Evolutionary conservation across 345 rosid genomes (phyloP).

Genomic region (Bretschneidera sinensis): DNA sequence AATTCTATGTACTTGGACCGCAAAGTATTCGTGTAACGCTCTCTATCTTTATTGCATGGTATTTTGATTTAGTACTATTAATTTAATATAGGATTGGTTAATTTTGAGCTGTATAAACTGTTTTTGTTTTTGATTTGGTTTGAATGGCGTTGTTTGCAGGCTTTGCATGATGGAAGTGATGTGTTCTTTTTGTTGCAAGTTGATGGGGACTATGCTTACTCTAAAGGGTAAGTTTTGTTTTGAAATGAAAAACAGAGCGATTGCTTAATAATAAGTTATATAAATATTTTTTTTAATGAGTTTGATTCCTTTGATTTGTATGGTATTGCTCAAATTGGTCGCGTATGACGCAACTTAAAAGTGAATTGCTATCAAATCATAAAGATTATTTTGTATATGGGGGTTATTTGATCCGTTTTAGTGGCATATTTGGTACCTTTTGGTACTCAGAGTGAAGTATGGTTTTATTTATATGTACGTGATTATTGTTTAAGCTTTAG

Average conservation of each 20-base stretch:
- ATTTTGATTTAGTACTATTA: no score
- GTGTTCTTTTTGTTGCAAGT: constrained; percentile 81
- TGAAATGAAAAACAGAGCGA: no score
- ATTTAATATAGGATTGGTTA: neutral
- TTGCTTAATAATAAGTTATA: no score
- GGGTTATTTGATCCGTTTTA: constrained; percentile 1
- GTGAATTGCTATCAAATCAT: neutral
- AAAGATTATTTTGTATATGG: neutral
- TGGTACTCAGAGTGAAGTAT: no score
- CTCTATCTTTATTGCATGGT: neutral
- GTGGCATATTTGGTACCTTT: neutral
- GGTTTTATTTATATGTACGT: neutral
- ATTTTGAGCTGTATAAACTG: neutral
- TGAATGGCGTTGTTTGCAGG: constrained; percentile 35
- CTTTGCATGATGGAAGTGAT: constrained; percentile 85
- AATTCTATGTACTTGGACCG: neutral
- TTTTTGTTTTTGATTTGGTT: constrained; percentile 1
- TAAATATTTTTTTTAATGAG: neutral
- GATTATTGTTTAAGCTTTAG: neutral
- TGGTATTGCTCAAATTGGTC: neutral
- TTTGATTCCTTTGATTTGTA: constrained; percentile 1
- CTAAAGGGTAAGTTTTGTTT: constrained; percentile 76
- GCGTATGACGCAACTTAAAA: neutral
- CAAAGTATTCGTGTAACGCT: neutral
- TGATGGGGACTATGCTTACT: constrained; percentile 74